Conservation (phyloP, 176 grass and related monocot genomes). For the Oryza punctata region DNA sequence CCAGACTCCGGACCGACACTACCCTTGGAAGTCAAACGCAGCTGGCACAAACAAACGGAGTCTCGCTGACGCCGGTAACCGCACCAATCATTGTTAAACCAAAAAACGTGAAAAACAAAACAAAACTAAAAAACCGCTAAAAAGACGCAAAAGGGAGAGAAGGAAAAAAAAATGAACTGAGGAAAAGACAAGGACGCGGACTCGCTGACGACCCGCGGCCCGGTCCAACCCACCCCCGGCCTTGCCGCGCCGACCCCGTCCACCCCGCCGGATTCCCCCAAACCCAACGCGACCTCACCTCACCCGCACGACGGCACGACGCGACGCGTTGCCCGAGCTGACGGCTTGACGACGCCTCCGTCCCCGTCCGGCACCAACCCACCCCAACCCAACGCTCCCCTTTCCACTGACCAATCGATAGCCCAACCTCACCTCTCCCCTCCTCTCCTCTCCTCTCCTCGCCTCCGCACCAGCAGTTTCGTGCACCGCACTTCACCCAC, state of each 20-base stretch:
- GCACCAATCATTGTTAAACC: neutral
- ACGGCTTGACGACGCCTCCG: slow-evolving; percentile 33
- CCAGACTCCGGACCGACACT: neutral
- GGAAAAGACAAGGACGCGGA: neutral
- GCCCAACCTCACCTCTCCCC: slow-evolving; percentile 36
- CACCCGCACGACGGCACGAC: neutral
- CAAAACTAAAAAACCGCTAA: neutral
- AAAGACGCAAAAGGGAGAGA: neutral
- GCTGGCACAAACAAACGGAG: neutral
- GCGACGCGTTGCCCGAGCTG: neutral
- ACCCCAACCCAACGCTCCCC: neutral
- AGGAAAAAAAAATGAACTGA: neutral
- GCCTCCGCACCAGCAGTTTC: slow-evolving; percentile 43
- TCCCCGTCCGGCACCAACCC: slow-evolving; percentile 56
- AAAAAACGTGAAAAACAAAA: neutral
- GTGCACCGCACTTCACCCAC: slow-evolving; percentile 64
- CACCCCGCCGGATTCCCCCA: slow-evolving; percentile 6
- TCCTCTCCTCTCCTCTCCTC: neutral
- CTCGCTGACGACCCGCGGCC: slow-evolving; percentile 2
- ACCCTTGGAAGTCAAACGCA: neutral
- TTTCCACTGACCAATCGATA: slow-evolving; percentile 46
- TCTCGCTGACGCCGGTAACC: neutral
- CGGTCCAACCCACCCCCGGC: neutral
- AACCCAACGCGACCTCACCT: neutral
- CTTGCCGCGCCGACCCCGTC: neutral